Evolutionary conservation across 2,329 filamentous ascomycete genomes (phyloP).

Genomic region (Scolecobasidium constrictum): DNA sequence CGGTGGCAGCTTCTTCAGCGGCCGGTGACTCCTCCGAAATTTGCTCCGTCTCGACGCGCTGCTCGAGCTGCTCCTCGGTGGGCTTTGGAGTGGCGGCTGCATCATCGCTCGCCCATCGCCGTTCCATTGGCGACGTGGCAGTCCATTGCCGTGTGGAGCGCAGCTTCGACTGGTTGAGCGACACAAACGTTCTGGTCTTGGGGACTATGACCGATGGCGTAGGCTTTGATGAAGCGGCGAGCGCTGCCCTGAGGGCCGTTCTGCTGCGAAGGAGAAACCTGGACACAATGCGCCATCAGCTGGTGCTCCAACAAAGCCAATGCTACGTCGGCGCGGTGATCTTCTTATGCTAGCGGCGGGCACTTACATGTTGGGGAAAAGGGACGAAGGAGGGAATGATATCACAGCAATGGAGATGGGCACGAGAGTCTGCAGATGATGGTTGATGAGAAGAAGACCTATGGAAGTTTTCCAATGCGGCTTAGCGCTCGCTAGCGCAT

Average conservation of each 20-base stretch:
- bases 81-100: no score
- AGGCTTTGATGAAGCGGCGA: neutral
- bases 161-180: neutral
- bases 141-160: neutral
- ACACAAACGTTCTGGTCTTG: neutral
- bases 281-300: neutral
- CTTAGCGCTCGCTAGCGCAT: no score
- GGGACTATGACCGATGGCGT: neutral
- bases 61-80: slow-evolving; percentile 21
- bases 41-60: slow-evolving; percentile 17
- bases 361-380: no score
- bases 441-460: no score
- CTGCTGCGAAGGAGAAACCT: neutral
- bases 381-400: no score
- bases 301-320: neutral
- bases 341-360: no score
- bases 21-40: slow-evolving; percentile 27
- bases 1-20: slow-evolving; percentile 19
- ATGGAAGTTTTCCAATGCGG: no score
- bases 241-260: neutral
- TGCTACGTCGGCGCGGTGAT: no score
- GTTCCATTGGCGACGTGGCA: neutral
- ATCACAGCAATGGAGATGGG: no score
- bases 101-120: neutral
- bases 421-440: no score